These are phyloP conservation scores for Mycena metata DNA, from an alignment of 768 basidiomycete genomes.

Conservation along the genomic window DNA sequence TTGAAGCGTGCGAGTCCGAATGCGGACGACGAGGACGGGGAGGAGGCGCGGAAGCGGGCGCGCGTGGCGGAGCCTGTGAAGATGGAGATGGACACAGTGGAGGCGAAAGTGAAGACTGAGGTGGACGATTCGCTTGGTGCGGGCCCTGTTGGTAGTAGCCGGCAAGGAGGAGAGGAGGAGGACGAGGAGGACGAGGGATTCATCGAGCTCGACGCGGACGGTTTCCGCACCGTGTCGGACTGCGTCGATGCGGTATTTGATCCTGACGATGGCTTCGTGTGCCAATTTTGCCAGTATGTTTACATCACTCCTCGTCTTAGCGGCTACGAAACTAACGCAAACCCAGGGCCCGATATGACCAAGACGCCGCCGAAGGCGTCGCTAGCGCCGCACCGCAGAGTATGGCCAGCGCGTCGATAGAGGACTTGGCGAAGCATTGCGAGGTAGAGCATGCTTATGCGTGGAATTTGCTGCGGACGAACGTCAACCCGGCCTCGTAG, in stretches of 20 bases:
- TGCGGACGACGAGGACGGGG: conserved; percentile 9
- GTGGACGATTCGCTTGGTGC: too few species aligned
- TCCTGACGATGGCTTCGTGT: conserved; percentile 43
- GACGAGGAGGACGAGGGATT: conserved; percentile 51
- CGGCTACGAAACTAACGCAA: neutral
- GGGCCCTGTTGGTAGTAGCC: too few species aligned
- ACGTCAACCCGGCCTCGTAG: neutral
- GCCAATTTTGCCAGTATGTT: conserved; percentile 67
- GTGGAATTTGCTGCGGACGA: conserved; percentile 59
- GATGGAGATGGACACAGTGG: conserved; percentile 29
- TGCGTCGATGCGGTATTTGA: conserved; percentile 60
- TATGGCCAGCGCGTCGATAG: conserved; percentile 54
- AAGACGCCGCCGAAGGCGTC: conserved; percentile 40
- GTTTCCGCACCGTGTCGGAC: conserved; percentile 54
- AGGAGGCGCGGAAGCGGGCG: conserved; percentile 14
- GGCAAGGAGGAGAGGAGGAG: conserved; percentile 44
- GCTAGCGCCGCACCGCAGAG: conserved; percentile 48
- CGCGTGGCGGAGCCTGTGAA: conserved; percentile 17
- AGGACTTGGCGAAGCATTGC: conserved; percentile 64
- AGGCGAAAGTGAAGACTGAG: conserved; percentile 19
- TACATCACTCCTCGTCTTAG: conserved; percentile 27
- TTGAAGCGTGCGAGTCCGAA: conserved; percentile 24
- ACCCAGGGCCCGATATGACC: conserved; percentile 52
- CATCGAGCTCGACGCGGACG: conserved; percentile 57
- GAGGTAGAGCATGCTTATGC: conserved; percentile 60